These are phyloP conservation scores for Penicillium samsonianum DNA, from an alignment of 495 filamentous ascomycete genomes.

Conservation along the genomic window DNA sequence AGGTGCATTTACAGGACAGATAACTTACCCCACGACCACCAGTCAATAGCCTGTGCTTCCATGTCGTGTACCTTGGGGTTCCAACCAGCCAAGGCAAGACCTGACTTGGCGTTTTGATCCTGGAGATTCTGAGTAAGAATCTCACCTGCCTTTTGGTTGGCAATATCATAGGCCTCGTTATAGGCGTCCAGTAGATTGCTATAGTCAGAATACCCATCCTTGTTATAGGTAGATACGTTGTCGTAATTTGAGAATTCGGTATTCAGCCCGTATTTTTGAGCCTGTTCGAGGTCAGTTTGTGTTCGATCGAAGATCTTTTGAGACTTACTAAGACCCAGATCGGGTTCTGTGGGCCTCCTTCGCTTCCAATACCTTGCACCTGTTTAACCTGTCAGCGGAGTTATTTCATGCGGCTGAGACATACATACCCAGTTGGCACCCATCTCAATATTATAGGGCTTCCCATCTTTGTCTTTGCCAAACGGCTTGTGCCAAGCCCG, in stretches of 20 bases:
- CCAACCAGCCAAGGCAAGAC: slow-evolving; percentile 63
- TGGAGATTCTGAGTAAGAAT: slow-evolving; percentile 62
- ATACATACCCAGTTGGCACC: slow-evolving; percentile 67
- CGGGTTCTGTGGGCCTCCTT: slow-evolving; percentile 63
- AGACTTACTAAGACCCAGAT: slow-evolving; percentile 61
- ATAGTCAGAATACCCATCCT: slow-evolving; percentile 55
- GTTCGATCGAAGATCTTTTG: not conserved
- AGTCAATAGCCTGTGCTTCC: slow-evolving; percentile 63
- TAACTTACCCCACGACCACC: slow-evolving; percentile 56
- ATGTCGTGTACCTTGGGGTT: slow-evolving; percentile 58
- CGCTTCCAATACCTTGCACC: slow-evolving; percentile 65
- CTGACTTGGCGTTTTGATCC: slow-evolving; percentile 63
- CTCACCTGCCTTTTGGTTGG: slow-evolving; percentile 58
- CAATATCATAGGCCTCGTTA: slow-evolving; percentile 49
- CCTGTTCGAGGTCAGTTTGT: slow-evolving; percentile 28
- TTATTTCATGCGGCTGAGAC: not conserved
- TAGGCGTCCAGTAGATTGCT: slow-evolving; percentile 52
- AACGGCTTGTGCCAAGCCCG: slow-evolving; percentile 59
- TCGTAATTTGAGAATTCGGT: slow-evolving; percentile 65
- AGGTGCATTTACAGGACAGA: slow-evolving; percentile 1
- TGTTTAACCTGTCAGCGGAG: slow-evolving; percentile 13
- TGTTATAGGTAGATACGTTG: slow-evolving; percentile 61
- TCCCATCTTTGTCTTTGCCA: slow-evolving; percentile 51
- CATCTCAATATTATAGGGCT: slow-evolving; percentile 63
- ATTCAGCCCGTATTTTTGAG: slow-evolving; percentile 62